These are phyloP conservation scores for Pythium rishiriense DNA, from an alignment of 352 stramenopile species.

Conservation along the genomic window DNA sequence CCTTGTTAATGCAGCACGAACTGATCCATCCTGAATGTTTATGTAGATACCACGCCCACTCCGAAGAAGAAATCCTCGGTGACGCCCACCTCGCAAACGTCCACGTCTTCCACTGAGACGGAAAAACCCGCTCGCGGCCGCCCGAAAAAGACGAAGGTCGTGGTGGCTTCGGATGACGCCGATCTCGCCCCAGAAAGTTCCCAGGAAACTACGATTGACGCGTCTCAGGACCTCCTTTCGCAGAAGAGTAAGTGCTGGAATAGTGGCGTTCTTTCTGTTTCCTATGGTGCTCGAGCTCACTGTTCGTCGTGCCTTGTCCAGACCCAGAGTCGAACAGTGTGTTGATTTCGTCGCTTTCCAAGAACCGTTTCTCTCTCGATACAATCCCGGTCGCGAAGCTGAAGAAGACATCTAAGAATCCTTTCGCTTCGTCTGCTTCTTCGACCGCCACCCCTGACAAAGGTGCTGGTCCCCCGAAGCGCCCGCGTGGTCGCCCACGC, in stretches of 20 bases:
- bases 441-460: neutral
- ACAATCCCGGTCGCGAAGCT: constrained; percentile 76
- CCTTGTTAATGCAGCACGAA: no score
- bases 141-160: constrained; percentile 35
- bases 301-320: constrained; percentile 11
- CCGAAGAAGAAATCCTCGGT: constrained; percentile 14
- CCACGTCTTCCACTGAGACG: constrained; percentile 9
- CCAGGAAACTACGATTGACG: constrained; percentile 35
- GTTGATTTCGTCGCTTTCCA: constrained; percentile 53
- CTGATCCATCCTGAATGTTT: neutral
- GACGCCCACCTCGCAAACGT: constrained; percentile 10
- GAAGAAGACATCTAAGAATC: constrained; percentile 82
- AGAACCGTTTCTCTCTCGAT: constrained; percentile 77
- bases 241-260: constrained; percentile 40
- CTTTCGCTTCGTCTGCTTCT: constrained; percentile 41
- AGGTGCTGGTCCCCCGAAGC: neutral
- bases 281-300: neutral
- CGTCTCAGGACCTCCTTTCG: constrained; percentile 49
- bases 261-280: neutral
- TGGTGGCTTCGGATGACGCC: constrained; percentile 26
- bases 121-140: constrained; percentile 27
- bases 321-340: constrained; percentile 64
- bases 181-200: constrained; percentile 34
- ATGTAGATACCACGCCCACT: constrained; percentile 1
- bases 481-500: constrained; percentile 19